phyloP scores from a whole-genome alignment of 169 alveolate species.

The Babesia bovis region DNA sequence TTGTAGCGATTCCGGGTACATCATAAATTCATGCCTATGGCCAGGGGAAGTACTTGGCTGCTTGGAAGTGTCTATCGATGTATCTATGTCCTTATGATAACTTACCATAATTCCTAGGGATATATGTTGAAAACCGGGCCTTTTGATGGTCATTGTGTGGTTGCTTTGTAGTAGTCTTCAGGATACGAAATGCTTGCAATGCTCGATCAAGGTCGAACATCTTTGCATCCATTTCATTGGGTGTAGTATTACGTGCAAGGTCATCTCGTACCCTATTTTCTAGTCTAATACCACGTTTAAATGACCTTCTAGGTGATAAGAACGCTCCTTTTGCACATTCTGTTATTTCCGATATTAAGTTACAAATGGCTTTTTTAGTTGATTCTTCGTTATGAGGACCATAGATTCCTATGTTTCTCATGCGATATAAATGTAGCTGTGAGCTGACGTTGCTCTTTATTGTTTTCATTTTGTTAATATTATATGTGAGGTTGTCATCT shows the following conservation, averaged over 20 bases:
- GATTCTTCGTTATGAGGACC: background rate
- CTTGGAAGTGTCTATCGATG: no score
- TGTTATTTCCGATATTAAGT: background rate
- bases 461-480: background rate
- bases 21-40: no score
- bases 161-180: background rate
- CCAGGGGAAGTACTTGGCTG: no score
- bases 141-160: background rate
- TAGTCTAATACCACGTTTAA: no score
- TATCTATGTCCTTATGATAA: no score
- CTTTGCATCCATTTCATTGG: constrained; percentile 54
- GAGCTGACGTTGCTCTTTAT: background rate
- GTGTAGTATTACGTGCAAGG: constrained; percentile 19
- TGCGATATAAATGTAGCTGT: constrained; percentile 6
- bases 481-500: background rate
- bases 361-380: background rate
- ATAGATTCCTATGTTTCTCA: background rate
- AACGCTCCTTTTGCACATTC: background rate
- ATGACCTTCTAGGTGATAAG: background rate
- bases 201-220: constrained; percentile 41
- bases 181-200: constrained; percentile 11
- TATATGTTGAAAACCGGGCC: no score
- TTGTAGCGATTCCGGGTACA: no score
- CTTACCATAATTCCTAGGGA: no score
- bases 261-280: background rate